Evolutionary conservation across 495 filamentous ascomycete species (phyloP).

Genomic region (Penicillium fimorum): DNA sequence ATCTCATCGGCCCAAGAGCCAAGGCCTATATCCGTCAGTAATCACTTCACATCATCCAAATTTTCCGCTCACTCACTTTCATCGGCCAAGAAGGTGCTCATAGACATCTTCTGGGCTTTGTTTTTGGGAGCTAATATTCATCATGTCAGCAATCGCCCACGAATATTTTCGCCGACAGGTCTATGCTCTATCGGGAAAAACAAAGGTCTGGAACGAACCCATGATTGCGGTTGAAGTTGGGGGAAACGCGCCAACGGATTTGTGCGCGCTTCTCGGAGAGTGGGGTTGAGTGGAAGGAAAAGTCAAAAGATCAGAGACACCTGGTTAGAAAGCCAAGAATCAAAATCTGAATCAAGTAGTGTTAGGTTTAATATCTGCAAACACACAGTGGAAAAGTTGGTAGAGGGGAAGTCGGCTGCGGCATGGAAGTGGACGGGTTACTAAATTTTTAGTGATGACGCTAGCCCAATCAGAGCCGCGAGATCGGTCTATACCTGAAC

Average conservation of each 20-base stretch:
- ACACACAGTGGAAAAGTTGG: conserved; percentile 40
- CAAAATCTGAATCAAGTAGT: conserved; percentile 5
- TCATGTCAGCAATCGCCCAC: conserved; percentile 22
- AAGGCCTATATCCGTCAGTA: conserved; percentile 61
- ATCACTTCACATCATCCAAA: conserved; percentile 16
- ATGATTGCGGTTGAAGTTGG: conserved; percentile 70
- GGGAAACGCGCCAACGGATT: conserved; percentile 47
- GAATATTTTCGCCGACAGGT: conserved; percentile 10
- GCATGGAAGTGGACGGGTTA: conserved; percentile 33
- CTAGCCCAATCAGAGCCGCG: conserved; percentile 44
- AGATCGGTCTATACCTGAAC: conserved; percentile 12
- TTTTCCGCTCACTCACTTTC: conserved; percentile 59
- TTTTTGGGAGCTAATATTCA: conserved; percentile 57
- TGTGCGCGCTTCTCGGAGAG: conserved; percentile 46
- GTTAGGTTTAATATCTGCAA: conserved; percentile 20
- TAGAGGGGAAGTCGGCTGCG: conserved; percentile 43
- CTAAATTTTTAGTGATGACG: conserved; percentile 52
- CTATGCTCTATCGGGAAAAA: not conserved
- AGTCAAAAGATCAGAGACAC: conserved; percentile 22
- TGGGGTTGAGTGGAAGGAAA: conserved; percentile 21
- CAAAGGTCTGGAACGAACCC: conserved; percentile 59
- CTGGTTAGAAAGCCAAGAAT: conserved; percentile 17
- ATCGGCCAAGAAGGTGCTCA: conserved; percentile 86
- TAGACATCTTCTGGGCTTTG: conserved; percentile 89
- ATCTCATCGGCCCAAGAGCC: conserved; percentile 99